These are phyloP conservation scores for Phyllosticta citriasiana DNA, from an alignment of 2,329 filamentous ascomycete species.

Conservation along the genomic window DNA sequence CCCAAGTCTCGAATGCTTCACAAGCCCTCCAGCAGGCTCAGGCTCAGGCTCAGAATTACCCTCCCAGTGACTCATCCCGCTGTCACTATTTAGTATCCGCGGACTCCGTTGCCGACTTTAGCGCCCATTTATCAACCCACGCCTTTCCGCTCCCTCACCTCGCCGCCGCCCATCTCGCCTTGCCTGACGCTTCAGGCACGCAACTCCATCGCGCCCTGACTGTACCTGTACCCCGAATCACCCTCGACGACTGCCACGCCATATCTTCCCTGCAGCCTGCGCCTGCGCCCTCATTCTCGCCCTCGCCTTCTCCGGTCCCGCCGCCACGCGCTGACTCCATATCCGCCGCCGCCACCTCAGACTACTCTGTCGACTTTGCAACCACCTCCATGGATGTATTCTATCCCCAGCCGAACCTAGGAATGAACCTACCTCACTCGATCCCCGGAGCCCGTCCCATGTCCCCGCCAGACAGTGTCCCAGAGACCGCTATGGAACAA, in stretches of 20 bases:
- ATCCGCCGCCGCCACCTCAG: neutral
- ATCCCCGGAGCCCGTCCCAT: neutral
- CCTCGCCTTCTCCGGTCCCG: neutral
- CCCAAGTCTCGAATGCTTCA: neutral
- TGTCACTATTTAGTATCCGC: neutral
- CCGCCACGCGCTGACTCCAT: constrained; percentile 3
- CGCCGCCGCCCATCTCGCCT: neutral
- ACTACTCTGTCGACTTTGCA: neutral
- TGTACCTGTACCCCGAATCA: neutral
- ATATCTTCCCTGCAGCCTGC: constrained; percentile 2
- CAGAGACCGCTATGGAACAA: neutral
- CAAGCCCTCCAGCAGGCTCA: neutral
- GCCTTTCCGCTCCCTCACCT: neutral
- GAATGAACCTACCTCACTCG: neutral
- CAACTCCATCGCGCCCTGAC: neutral
- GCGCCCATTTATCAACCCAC: neutral
- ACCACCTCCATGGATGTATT: neutral
- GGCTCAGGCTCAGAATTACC: neutral
- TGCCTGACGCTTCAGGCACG: neutral
- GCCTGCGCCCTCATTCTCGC: neutral
- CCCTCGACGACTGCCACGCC: neutral
- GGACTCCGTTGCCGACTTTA: neutral
- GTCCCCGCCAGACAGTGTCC: constrained; percentile 1
- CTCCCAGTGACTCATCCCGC: neutral
- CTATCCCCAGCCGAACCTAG: neutral